phyloP scores from a whole-genome alignment of 129 eudicot genomes.

The Sambucus nigra region DNA sequence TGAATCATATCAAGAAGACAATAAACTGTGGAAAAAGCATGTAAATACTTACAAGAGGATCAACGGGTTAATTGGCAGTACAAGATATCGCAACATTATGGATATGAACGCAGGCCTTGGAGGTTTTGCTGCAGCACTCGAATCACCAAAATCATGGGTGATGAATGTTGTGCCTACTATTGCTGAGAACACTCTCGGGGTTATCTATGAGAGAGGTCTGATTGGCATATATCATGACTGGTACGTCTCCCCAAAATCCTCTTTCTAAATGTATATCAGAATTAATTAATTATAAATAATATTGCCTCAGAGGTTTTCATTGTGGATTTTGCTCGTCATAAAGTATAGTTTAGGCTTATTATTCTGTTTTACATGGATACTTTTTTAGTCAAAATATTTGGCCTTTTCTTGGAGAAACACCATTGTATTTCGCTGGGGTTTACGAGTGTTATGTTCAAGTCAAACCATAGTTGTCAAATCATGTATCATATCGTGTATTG shows the following conservation, averaged over 20 bases:
- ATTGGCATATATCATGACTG: slow-evolving; percentile 95
- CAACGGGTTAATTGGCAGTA: slow-evolving; percentile 48
- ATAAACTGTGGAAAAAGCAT: slow-evolving; percentile 64
- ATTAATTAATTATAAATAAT: background rate
- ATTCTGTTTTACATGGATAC: too few species aligned
- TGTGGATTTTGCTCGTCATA: background rate
- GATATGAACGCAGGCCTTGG: slow-evolving; percentile 95
- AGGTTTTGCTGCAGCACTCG: slow-evolving; percentile 80
- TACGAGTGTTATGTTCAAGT: too few species aligned
- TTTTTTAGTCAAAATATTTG: too few species aligned
- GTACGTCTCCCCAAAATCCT: slow-evolving; percentile 24
- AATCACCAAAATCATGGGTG: slow-evolving; percentile 76
- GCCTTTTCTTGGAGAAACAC: too few species aligned
- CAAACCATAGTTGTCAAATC: too few species aligned
- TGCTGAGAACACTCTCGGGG: slow-evolving; percentile 73
- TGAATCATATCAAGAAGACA: slow-evolving; percentile 66
- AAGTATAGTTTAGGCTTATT: background rate
- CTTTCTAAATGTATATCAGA: background rate
- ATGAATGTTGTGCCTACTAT: slow-evolving; percentile 93
- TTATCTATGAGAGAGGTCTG: slow-evolving; percentile 79
- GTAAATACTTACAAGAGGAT: slow-evolving; percentile 53
- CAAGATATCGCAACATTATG: slow-evolving; percentile 85
- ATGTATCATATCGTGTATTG: too few species aligned
- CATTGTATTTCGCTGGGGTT: too few species aligned
- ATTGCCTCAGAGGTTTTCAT: background rate